Percentiles rank a stretch among this genome's conserved stretches.
These are phyloP conservation scores for Penicillium sp. DNA, from an alignment of 2,329 filamentous ascomycete genomes.

Conservation along the genomic window DNA sequence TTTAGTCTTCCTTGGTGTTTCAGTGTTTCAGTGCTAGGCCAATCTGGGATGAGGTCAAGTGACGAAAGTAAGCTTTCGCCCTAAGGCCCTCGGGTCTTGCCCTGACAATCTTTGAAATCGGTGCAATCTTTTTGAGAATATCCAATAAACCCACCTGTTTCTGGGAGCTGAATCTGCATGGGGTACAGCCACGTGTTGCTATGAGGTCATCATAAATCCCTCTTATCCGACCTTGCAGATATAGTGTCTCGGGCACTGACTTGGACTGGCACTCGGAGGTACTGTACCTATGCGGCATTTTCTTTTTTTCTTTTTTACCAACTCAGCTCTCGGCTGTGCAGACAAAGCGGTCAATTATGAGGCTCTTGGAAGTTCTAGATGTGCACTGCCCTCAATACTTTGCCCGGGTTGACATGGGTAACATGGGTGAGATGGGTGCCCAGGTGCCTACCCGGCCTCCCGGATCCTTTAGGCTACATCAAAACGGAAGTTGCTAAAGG, in stretches of 20 bases:
- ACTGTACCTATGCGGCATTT: background rate
- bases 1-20: too few species aligned
- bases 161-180: background rate
- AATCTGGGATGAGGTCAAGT: background rate
- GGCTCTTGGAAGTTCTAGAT: background rate
- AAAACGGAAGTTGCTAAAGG: background rate
- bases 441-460: background rate
- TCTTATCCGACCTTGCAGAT: background rate
- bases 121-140: background rate
- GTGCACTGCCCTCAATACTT: background rate
- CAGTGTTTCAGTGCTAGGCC: background rate
- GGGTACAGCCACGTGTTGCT: constrained; percentile 3
- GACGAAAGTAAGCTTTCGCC: constrained; percentile 7
- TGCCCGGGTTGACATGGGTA: background rate
- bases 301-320: background rate
- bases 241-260: background rate
- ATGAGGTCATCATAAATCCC: constrained; percentile 6
- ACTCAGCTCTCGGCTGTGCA: background rate
- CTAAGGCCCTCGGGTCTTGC: background rate
- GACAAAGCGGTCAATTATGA: background rate
- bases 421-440: too few species aligned
- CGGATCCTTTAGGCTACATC: background rate
- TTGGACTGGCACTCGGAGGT: background rate
- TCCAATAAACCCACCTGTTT: background rate
- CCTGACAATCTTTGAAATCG: background rate